phyloP scores from a whole-genome alignment of 192 early-diverging fungal species.

The Coemansia interrupta region DNA sequence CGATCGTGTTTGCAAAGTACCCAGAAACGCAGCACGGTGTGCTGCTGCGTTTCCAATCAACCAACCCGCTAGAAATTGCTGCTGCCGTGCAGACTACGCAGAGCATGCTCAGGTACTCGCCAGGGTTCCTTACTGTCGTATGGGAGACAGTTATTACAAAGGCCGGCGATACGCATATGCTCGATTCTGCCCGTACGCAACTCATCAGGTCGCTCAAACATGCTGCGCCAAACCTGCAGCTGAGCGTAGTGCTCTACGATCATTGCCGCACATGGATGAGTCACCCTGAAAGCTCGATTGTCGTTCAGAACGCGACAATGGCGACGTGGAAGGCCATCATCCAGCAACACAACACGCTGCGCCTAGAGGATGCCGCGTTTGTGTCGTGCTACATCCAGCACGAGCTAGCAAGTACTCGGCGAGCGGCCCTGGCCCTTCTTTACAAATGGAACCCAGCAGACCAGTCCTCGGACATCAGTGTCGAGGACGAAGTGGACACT shows the following conservation, averaged over 20 bases:
- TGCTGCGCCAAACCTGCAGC: conserved; percentile 40
- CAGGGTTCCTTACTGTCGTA: conserved; percentile 41
- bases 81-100: conserved; percentile 52
- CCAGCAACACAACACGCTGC: conserved; percentile 45
- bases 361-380: conserved; percentile 24
- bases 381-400: conserved; percentile 20
- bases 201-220: conserved; percentile 47
- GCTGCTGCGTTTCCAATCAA: conserved; percentile 45
- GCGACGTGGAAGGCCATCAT: conserved; percentile 27
- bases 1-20: conserved; percentile 43
- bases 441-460: conserved; percentile 22
- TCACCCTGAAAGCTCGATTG: conserved; percentile 17
- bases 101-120: conserved; percentile 42
- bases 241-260: conserved; percentile 35
- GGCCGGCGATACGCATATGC: conserved; percentile 25
- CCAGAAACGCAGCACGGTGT: conserved; percentile 54
- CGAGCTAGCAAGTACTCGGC: conserved; percentile 12
- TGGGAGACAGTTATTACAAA: conserved; percentile 50
- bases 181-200: conserved; percentile 35
- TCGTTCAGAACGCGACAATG: conserved; percentile 29
- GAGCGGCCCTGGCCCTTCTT: conserved; percentile 26
- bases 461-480: not conserved
- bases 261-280: conserved; percentile 34
- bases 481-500: not conserved
- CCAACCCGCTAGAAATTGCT: conserved; percentile 49